A percentile compares a stretch with the other conserved stretches of the same genome.
These are phyloP conservation scores for Funneliformis caledonium DNA, from an alignment of 371 early-diverging fungal genomes.

Conservation along the genomic window DNA sequence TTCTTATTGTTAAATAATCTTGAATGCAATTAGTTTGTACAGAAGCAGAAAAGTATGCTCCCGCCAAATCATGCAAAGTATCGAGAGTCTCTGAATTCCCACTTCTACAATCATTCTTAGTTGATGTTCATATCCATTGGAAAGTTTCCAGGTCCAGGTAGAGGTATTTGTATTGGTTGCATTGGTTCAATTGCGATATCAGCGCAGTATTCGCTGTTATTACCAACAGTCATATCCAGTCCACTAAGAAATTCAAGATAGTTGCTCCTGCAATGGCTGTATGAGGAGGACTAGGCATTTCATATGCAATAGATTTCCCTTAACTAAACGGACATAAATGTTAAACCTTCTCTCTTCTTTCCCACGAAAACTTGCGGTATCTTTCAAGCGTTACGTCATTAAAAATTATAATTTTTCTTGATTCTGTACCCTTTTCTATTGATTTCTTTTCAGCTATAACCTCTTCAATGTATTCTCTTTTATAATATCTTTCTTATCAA, in stretches of 20 bases:
- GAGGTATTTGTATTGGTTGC: neutral
- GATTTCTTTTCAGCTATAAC: too few species aligned
- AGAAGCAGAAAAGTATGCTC: slow-evolving; percentile 1
- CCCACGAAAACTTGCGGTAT: too few species aligned
- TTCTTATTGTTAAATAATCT: slow-evolving; percentile 1
- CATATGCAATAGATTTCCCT: neutral
- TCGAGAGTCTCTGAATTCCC: neutral
- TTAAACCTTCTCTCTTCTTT: too few species aligned
- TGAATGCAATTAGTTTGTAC: neutral
- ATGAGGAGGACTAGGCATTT: slow-evolving; percentile 1
- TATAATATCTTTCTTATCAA: too few species aligned
- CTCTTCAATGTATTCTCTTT: too few species aligned
- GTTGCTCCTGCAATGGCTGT: neutral
- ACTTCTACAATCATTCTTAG: slow-evolving; percentile 4
- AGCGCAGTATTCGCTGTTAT: neutral
- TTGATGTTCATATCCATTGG: neutral
- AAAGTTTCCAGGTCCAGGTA: neutral
- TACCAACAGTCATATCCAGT: neutral
- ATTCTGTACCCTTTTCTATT: too few species aligned
- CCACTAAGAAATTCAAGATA: neutral
- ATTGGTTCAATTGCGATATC: neutral
- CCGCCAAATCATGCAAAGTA: neutral
- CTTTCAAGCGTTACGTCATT: too few species aligned
- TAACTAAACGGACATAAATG: too few species aligned
- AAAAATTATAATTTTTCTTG: too few species aligned